Percentiles rank a stretch among this genome's conserved stretches.
Evolutionary conservation across 208 protist species (phyloP).

Genomic region (Acanthamoeba culbertsoni): DNA sequence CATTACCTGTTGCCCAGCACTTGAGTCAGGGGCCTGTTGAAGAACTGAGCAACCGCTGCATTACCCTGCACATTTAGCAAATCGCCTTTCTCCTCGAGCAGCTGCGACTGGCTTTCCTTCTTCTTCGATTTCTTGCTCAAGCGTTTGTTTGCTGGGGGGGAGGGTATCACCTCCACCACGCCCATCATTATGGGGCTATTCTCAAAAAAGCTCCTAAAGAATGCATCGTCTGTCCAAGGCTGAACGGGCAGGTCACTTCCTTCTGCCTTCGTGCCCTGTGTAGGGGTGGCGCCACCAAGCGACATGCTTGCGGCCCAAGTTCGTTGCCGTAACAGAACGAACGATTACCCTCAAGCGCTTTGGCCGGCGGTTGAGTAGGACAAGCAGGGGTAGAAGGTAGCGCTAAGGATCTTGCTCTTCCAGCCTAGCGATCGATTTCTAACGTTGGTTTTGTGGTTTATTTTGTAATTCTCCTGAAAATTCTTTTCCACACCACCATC

Average conservation of each 20-base stretch:
- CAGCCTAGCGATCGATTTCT: too few relatives aligned
- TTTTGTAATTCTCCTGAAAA: too few relatives aligned
- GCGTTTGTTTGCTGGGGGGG: background rate
- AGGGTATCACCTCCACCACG: background rate
- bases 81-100: background rate
- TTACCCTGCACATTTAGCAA: background rate
- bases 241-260: background rate
- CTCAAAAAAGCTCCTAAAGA: conserved; percentile 2
- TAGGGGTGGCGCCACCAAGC: background rate
- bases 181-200: conserved; percentile 28
- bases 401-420: too few relatives aligned
- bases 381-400: too few relatives aligned
- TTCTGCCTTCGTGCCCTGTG: background rate
- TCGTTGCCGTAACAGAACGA: too few relatives aligned
- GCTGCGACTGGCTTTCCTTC: background rate
- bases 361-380: too few relatives aligned
- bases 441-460: too few relatives aligned
- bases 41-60: background rate
- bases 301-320: too few relatives aligned
- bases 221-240: background rate
- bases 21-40: background rate
- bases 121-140: background rate
- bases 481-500: too few relatives aligned
- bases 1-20: background rate
- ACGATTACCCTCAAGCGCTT: too few relatives aligned